Evolutionary conservation across 1,139 yeast species (phyloP), one percentile per base, ranked within the genome.

Genomic region (Sugiyamaella xylanicola): DNA sequence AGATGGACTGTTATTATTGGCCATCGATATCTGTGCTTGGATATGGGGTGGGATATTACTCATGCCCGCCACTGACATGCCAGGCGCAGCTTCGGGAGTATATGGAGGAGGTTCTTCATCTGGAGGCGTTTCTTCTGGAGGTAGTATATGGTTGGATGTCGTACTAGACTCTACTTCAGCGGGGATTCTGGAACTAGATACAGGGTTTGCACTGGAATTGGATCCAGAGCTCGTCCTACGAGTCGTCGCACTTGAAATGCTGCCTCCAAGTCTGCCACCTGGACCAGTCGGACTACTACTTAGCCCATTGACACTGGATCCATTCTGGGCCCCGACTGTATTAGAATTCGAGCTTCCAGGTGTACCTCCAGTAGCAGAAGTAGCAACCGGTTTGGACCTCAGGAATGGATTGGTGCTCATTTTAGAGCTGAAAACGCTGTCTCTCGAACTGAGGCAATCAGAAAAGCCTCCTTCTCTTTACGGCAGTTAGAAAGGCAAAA

Each of bases 41-140:
- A 48, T 39, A 40, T 25, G 51, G 27, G 48, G 53, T 21, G 54
- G 58, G 43, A 32, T 43, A 48, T 51, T 55, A 15, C 50, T 56
- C 51, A 55, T 32, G 11, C 57, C 56, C 1, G 55, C 47, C 3
- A 57, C 51, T 3, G 59, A 56, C 37, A 55, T 55, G 11, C 51
- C 56, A n/a, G 63, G 59, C 27, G 51, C 56, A 3, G 65, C 63
- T 20, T 57, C 61, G 21, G 63, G 60, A 3, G 63, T 59, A 48
- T 66, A 66, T 19, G 68, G 66, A 35, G 69, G 69, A 35, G 68
- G 69, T 5, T 61, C 60, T 40, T 64, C 68, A 48, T 59, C 57
- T 3, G 65, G 64, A 16, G 45, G 41, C 17, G 48, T 21, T 39
- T 59, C 58, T 40, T 61, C 66, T 16, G 65, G 63, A 16, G 65